Percentiles rank a stretch among this genome's conserved stretches.
These are phyloP conservation scores for Pseudoscleropodium purum DNA, from an alignment of 225 moss, liverwort and hornwort species.

Conservation along the genomic window DNA sequence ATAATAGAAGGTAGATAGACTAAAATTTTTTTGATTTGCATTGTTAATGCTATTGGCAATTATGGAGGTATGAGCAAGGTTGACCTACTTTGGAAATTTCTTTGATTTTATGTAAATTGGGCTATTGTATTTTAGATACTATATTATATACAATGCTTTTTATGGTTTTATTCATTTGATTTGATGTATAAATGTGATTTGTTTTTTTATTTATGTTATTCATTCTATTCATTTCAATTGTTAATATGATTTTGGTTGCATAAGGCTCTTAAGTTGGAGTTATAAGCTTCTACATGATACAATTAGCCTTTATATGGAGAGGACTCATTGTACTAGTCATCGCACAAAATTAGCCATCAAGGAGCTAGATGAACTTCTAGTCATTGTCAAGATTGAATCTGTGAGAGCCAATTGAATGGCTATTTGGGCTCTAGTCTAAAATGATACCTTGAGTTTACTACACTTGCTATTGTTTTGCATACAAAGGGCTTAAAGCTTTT, in stretches of 20 bases:
- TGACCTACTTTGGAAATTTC: background rate
- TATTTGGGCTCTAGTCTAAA: background rate
- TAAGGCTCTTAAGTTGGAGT: background rate
- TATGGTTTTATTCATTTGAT: background rate
- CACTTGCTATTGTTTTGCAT: background rate
- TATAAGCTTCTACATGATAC: background rate
- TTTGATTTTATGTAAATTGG: background rate
- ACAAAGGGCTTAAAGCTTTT: background rate
- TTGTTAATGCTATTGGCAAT: background rate
- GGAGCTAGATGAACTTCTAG: background rate
- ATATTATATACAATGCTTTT: no score
- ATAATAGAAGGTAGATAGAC: background rate
- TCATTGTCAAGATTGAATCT: background rate
- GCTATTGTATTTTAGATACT: no score
- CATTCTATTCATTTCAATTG: background rate
- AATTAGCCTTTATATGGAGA: background rate
- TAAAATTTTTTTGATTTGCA: background rate
- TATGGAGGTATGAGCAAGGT: background rate
- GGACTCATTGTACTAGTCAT: background rate
- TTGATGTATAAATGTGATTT: background rate
- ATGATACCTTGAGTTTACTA: background rate
- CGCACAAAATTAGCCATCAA: background rate
- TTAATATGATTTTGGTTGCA: background rate
- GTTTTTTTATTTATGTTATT: background rate
- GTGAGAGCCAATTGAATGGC: background rate